phyloP scores from a whole-genome alignment of 257 asterid species.

The Nemophila menziesii region DNA sequence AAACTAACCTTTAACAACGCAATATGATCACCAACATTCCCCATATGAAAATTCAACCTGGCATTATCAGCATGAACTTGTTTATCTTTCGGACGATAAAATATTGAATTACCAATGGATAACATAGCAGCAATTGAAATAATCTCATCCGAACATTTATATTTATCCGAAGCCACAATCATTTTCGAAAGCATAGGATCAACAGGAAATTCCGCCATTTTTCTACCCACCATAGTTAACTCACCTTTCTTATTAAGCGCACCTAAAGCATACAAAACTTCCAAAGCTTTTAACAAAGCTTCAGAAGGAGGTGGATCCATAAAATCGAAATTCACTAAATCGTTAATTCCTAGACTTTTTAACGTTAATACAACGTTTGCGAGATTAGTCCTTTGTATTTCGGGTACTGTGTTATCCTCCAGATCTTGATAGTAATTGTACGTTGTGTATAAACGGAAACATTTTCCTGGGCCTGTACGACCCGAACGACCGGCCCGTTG shows the following conservation, averaged over 20 bases:
- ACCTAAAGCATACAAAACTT: conserved; percentile 71
- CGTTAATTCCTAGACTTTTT: conserved; percentile 91
- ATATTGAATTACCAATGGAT: conserved; percentile 82
- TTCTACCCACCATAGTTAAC: conserved; percentile 75
- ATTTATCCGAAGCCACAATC: conserved; percentile 88
- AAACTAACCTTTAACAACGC: conserved; percentile 68
- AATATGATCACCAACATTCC: conserved; percentile 93
- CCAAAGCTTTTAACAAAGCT: conserved; percentile 86
- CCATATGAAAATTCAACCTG: conserved; percentile 75
- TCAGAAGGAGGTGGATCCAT: conserved; percentile 99
- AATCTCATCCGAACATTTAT: conserved; percentile 72
- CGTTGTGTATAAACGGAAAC: conserved; percentile 79
- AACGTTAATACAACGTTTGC: conserved; percentile 82
- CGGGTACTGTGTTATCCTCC: conserved; percentile 90
- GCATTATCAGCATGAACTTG: conserved; percentile 97
- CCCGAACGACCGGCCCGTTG: conserved; percentile 98
- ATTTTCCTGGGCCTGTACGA: conserved; percentile 91
- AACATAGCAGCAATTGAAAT: conserved; percentile 92
- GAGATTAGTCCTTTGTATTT: conserved; percentile 86
- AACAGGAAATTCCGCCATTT: conserved; percentile 95
- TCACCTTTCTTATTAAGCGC: conserved; percentile 87
- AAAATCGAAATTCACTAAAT: conserved; percentile 77
- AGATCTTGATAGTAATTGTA: conserved; percentile 60
- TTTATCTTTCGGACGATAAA: conserved; percentile 88
- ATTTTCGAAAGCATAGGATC: conserved; percentile 93